Base-by-base conservation (phyloP, 73 alveolate genomes). In the Paramecium pentaurelia region DNA sequence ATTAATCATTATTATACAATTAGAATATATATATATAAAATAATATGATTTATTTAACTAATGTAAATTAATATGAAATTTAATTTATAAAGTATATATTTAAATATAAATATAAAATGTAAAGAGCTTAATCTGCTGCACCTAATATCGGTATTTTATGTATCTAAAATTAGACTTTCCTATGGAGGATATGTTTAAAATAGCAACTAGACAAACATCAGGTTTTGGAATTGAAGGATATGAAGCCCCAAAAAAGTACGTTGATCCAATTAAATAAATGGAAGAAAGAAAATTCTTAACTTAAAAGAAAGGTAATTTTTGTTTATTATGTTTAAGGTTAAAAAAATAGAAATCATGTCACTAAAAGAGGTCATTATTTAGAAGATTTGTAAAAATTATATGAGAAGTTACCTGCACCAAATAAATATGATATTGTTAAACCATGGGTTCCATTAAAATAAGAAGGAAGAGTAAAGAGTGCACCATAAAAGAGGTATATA, bases 161-260 rank as follows among this genome's bases (percentile, higher is more conserved):
- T 54, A 0, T 18, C 6, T 54, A 54, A 54, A 54, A n/a, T 6
- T 54, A 54, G 70, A 54, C 34, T 64, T 64, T 64, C 47, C 84
- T 12, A 64, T 64, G 84, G 77, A 64, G 64, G 94, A 89, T 40
- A 89, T 89, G 94, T 89, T 71, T 36, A 89, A 89, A 32, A 71
- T 89, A 28, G 77, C 94, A n/a, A 89, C 94, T 20, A 40, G 94
- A 45, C 40, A 89, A 60, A 77, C 86, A 34, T 60, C 92, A 38
- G 92, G 73, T 6, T 89, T 77, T 47, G 94, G 94, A 45, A 71
- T 89, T 12, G 94, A 89, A 16, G 94, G 94, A n/a, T 89, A 89
- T 47, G 94, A 89, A 45, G 92, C 59, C 28, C 92, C 94, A 20
- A 71, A 89, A 71, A 89, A 89, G 32, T 89, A 89, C 77, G 86